These are phyloP conservation scores for Aeminium ludgeri DNA, from an alignment of 495 filamentous ascomycete species.

Conservation along the genomic window DNA sequence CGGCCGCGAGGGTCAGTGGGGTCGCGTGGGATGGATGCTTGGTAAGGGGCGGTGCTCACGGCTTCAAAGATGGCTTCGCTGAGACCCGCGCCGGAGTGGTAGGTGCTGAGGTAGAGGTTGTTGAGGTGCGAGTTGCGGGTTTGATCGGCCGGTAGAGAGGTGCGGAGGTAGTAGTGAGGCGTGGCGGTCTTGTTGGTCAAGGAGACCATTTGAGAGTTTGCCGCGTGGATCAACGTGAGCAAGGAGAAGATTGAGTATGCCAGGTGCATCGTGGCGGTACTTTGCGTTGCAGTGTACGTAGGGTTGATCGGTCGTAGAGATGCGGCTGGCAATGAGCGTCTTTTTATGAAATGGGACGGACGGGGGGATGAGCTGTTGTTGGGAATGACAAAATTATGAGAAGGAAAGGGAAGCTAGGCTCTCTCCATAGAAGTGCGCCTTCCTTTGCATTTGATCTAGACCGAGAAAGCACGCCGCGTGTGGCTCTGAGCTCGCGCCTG, in stretches of 20 bases:
- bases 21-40: conserved; percentile 32
- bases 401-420: too few species aligned
- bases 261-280: neutral
- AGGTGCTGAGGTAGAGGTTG: conserved; percentile 10
- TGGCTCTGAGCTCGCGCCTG: too few species aligned
- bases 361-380: too few species aligned
- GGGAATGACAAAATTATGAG: too few species aligned
- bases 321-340: neutral
- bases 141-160: conserved; percentile 1
- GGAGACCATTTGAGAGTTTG: too few species aligned
- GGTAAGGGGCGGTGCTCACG: conserved; percentile 13
- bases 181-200: conserved; percentile 4
- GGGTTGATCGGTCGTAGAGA: neutral
- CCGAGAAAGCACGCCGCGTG: too few species aligned
- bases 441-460: too few species aligned
- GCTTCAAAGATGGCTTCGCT: conserved; percentile 22
- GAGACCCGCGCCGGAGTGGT: conserved; percentile 12
- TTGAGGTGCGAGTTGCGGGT: neutral
- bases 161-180: conserved; percentile 9
- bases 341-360: too few species aligned
- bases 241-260: neutral
- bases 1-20: conserved; percentile 16
- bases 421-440: too few species aligned
- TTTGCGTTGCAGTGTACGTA: neutral
- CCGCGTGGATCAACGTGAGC: neutral